A percentile compares a stretch with the other conserved stretches of the same genome.
Evolutionary conservation across 2,329 filamentous ascomycete genomes (phyloP).

Genomic region (Neofusicoccum sp.): DNA sequence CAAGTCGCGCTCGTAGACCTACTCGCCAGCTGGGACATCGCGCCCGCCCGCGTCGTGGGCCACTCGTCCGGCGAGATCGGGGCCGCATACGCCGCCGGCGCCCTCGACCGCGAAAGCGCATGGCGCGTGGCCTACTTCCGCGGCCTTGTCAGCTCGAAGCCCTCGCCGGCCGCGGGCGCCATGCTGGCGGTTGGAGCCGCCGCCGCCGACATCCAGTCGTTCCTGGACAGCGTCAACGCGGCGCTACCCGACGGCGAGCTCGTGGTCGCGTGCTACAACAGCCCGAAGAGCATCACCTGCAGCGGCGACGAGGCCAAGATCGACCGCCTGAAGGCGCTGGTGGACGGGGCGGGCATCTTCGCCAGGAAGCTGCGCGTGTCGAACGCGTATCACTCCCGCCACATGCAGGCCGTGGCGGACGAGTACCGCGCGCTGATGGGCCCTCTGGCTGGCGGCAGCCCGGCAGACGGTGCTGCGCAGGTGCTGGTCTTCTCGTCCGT

Average conservation of each 20-base stretch:
- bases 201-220: conserved; percentile 6
- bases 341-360: conserved; percentile 43
- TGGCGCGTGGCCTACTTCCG: conserved; percentile 31
- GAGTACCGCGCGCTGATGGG: conserved; percentile 27
- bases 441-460: background rate
- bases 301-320: conserved; percentile 47
- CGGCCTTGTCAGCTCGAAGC: conserved; percentile 14
- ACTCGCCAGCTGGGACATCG: conserved; percentile 30
- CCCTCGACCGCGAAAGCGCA: conserved; percentile 26
- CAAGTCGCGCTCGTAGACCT: conserved; percentile 34
- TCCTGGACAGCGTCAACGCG: conserved; percentile 25
- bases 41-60: conserved; percentile 30
- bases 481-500: background rate
- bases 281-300: conserved; percentile 46
- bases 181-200: background rate
- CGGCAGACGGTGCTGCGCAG: background rate
- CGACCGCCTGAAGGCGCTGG: conserved; percentile 29
- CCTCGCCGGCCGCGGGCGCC: background rate
- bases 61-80: conserved; percentile 37
- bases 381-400: conserved; percentile 49
- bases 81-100: conserved; percentile 31
- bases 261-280: conserved; percentile 40
- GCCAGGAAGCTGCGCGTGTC: conserved; percentile 44
- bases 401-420: conserved; percentile 40
- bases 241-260: background rate